Conservation (phyloP, 2,329 filamentous ascomycete species). For the Dendryphion nanum region DNA sequence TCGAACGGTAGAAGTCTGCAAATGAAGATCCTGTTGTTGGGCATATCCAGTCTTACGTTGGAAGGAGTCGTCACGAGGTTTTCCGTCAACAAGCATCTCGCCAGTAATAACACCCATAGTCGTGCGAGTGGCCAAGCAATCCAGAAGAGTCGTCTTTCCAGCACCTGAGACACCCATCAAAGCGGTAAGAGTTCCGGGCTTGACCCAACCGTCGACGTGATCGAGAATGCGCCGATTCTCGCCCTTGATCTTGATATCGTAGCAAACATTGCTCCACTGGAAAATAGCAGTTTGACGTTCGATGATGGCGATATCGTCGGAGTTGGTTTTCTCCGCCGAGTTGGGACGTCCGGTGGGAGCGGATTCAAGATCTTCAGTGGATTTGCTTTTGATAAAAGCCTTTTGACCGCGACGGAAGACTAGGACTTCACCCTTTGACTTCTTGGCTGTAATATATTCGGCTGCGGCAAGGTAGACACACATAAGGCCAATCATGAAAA, state of each 20-base stretch:
- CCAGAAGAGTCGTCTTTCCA: slow-evolving; percentile 89
- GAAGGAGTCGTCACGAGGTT: slow-evolving; percentile 74
- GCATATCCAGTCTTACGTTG: slow-evolving; percentile 91
- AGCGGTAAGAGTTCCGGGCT: slow-evolving; percentile 80
- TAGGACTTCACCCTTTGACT: slow-evolving; percentile 53
- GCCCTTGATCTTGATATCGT: slow-evolving; percentile 74
- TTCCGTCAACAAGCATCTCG: slow-evolving; percentile 80
- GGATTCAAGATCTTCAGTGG: slow-evolving; percentile 42
- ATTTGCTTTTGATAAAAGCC: slow-evolving; percentile 53
- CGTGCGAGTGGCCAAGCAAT: slow-evolving; percentile 80
- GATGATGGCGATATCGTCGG: slow-evolving; percentile 47
- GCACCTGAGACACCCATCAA: slow-evolving; percentile 90
- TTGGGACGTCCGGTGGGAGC: slow-evolving; percentile 28
- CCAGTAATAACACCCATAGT: slow-evolving; percentile 88
- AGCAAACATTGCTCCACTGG: slow-evolving; percentile 83
- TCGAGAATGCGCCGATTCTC: slow-evolving; percentile 75
- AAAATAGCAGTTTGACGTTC: slow-evolving; percentile 72
- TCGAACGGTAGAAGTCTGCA: slow-evolving; percentile 80
- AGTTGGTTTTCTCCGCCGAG: slow-evolving; percentile 36
- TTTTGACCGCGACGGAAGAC: slow-evolving; percentile 50
- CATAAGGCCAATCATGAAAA: slow-evolving; percentile 46
- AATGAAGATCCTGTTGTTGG: slow-evolving; percentile 88
- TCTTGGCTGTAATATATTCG: slow-evolving; percentile 49
- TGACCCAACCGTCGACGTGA: slow-evolving; percentile 88
- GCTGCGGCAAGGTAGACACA: slow-evolving; percentile 44